Evolutionary conservation across 2,329 filamentous ascomycete genomes (phyloP).

Genomic region (Colletotrichum filicis): DNA sequence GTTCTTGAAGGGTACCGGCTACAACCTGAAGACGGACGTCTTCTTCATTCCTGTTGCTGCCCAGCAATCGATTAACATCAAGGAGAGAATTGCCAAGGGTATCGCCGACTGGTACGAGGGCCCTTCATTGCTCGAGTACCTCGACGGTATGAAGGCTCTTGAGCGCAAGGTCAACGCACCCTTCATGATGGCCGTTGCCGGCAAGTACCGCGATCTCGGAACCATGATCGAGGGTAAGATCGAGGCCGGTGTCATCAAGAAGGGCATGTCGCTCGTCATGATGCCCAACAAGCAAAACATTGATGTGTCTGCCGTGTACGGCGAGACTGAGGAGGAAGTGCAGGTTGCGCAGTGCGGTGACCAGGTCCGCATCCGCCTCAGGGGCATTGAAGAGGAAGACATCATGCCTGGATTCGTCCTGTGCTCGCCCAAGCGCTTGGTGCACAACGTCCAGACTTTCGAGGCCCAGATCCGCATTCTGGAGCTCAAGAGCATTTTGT

Average conservation of each 20-base stretch:
- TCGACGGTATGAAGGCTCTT: conserved; percentile 92
- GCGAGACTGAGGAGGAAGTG: conserved; percentile 96
- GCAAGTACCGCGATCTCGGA: conserved; percentile 97
- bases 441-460: conserved; percentile 89
- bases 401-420: conserved; percentile 95
- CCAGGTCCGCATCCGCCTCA: conserved; percentile 90
- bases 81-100: conserved; percentile 83
- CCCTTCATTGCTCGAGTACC: conserved; percentile 91
- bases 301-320: conserved; percentile 86
- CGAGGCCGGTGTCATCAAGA: conserved; percentile 93
- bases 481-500: conserved; percentile 93
- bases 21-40: conserved; percentile 93
- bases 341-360: conserved; percentile 87
- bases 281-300: conserved; percentile 94
- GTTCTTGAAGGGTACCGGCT: conserved; percentile 92
- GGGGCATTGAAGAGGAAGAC: conserved; percentile 97
- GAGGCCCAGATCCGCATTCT: conserved; percentile 97
- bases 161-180: conserved; percentile 97
- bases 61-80: conserved; percentile 87
- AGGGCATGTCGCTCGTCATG: conserved; percentile 86
- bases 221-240: conserved; percentile 98
- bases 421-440: conserved; percentile 92
- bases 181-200: conserved; percentile 98
- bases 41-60: conserved; percentile 97
- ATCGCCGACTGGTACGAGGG: conserved; percentile 86